These are phyloP conservation scores for Sphaerulina populicola DNA, from an alignment of 2,329 filamentous ascomycete species.

Conservation along the genomic window DNA sequence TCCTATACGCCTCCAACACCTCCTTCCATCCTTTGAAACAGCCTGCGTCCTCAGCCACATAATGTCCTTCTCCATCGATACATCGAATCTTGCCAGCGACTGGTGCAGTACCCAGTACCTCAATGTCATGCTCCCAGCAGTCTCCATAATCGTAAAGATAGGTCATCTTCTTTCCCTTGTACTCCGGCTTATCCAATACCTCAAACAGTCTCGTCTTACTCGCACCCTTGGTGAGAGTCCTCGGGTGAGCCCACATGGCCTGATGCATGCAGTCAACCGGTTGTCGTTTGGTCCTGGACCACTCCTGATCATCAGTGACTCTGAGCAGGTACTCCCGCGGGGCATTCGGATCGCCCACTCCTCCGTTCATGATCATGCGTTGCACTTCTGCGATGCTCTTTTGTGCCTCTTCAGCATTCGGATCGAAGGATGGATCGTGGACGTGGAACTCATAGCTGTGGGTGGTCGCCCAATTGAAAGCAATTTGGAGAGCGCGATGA, in stretches of 20 bases:
- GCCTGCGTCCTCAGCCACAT: constrained; percentile 31
- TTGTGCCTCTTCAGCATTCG: background rate
- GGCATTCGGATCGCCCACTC: constrained; percentile 1
- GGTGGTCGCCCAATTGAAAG: constrained; percentile 25
- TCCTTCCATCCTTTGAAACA: constrained; percentile 27
- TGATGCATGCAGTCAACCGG: constrained; percentile 12
- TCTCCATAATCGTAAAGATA: constrained; percentile 29
- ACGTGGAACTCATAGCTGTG: constrained; percentile 26
- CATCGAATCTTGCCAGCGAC: constrained; percentile 20
- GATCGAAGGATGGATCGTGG: constrained; percentile 9
- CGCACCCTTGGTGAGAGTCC: constrained; percentile 16
- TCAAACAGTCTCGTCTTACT: constrained; percentile 14
- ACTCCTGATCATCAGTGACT: constrained; percentile 6
- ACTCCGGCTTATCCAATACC: constrained; percentile 15
- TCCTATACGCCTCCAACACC: constrained; percentile 30
- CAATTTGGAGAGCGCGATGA: constrained; percentile 25
- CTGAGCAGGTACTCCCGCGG: constrained; percentile 7
- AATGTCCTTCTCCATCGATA: constrained; percentile 27
- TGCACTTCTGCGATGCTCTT: constrained; percentile 1
- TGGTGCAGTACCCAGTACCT: constrained; percentile 15
- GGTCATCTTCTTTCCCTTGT: constrained; percentile 2
- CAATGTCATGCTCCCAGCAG: constrained; percentile 26
- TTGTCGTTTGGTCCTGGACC: background rate
- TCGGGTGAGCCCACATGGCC: constrained; percentile 13
- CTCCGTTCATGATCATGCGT: background rate